phyloP scores from a whole-genome alignment of 495 filamentous ascomycete species.

The Physcia stellaris region DNA sequence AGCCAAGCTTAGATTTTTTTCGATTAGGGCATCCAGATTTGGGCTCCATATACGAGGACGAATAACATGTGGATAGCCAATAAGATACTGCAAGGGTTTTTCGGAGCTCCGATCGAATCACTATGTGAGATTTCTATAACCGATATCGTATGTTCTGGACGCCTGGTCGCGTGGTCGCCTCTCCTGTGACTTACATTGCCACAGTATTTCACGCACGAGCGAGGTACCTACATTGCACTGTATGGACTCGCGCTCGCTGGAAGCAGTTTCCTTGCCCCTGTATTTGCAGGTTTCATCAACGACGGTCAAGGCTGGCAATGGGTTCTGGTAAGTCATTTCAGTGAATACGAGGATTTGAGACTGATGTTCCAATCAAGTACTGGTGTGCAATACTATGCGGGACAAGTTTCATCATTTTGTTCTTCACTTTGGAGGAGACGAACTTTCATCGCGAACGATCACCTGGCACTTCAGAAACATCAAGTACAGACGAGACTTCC shows the following conservation, averaged over 20 bases:
- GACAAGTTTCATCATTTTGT: too few species aligned
- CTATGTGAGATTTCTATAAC: too few species aligned
- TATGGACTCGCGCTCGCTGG: conserved; percentile 50
- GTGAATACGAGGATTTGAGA: neutral
- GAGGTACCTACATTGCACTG: conserved; percentile 49
- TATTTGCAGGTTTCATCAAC: conserved; percentile 55
- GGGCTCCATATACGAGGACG: too few species aligned
- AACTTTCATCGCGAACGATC: too few species aligned
- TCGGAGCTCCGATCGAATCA: too few species aligned
- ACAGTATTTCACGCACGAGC: conserved; percentile 50
- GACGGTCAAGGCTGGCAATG: conserved; percentile 48
- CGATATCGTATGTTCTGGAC: conserved; percentile 54
- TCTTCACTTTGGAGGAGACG: too few species aligned
- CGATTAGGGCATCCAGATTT: too few species aligned
- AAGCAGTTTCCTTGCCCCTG: conserved; percentile 50
- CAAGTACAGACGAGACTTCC: too few species aligned
- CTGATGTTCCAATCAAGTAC: conserved; percentile 24
- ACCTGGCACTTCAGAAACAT: too few species aligned
- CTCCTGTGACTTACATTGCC: neutral
- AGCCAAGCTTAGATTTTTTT: too few species aligned
- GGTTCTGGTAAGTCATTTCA: conserved; percentile 28
- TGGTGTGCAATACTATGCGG: conserved; percentile 50
- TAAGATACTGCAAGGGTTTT: too few species aligned
- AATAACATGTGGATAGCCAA: too few species aligned
- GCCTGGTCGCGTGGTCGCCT: conserved; percentile 16